Percentiles rank a stretch among this genome's conserved stretches.
These are phyloP conservation scores for Ascochyta pisi DNA, from an alignment of 2,329 filamentous ascomycete species.

Conservation along the genomic window DNA sequence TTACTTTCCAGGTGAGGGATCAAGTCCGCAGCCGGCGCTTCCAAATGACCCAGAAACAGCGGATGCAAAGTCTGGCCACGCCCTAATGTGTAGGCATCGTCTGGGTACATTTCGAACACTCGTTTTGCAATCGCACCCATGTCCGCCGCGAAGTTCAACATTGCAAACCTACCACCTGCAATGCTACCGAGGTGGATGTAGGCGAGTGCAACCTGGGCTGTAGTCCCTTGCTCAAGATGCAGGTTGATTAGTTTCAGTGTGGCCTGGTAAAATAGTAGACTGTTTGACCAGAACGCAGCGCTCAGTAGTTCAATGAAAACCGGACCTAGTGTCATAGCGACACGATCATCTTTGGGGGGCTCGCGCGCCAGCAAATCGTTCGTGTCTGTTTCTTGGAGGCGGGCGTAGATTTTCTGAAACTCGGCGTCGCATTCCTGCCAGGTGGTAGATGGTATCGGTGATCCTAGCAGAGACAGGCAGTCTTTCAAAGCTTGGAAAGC, in stretches of 20 bases:
- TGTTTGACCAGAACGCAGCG: constrained; percentile 76
- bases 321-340: constrained; percentile 69
- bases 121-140: constrained; percentile 69
- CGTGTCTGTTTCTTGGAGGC: constrained; percentile 56
- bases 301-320: constrained; percentile 74
- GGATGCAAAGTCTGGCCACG: constrained; percentile 73
- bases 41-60: constrained; percentile 73
- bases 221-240: constrained; percentile 68
- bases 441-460: constrained; percentile 69
- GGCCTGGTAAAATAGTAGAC: constrained; percentile 74
- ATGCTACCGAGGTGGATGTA: constrained; percentile 74
- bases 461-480: constrained; percentile 71
- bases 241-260: constrained; percentile 71
- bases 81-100: constrained; percentile 66
- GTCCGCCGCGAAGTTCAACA: constrained; percentile 71
- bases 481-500: constrained; percentile 75
- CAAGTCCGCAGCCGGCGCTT: constrained; percentile 65
- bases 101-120: constrained; percentile 67
- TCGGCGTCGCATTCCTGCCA: constrained; percentile 80
- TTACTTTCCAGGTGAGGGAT: constrained; percentile 65
- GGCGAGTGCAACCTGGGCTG: constrained; percentile 72
- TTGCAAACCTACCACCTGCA: constrained; percentile 72
- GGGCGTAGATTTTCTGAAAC: constrained; percentile 62
- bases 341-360: constrained; percentile 57
- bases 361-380: constrained; percentile 52